A percentile compares a stretch with the other conserved stretches of the same genome.
phyloP scores from a whole-genome alignment of 2,329 filamentous ascomycete species.

The Beauveria sp. region DNA sequence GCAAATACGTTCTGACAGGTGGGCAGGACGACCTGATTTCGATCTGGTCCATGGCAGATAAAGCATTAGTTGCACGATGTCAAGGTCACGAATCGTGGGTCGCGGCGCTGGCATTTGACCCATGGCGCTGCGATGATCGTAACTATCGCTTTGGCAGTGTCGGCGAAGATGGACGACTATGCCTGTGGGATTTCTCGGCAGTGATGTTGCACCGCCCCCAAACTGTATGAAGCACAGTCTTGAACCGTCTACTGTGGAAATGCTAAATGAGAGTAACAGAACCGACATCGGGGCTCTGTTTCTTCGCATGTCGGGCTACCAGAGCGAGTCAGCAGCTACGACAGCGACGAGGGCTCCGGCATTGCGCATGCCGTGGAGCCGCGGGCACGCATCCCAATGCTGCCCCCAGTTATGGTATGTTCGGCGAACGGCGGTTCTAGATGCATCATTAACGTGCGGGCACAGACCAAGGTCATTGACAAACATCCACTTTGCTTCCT shows the following conservation, averaged over 20 bases:
- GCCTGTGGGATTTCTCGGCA: constrained; percentile 96
- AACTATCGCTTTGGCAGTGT: constrained; percentile 96
- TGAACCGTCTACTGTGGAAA: constrained; percentile 14
- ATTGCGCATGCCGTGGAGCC: constrained; percentile 77
- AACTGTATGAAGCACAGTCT: constrained; percentile 48
- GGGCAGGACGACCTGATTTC: constrained; percentile 94
- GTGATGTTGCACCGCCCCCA: constrained; percentile 93
- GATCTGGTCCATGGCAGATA: constrained; percentile 87
- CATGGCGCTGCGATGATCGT: constrained; percentile 91
- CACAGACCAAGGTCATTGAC: constrained; percentile 72
- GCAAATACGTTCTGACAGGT: constrained; percentile 89
- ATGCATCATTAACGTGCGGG: constrained; percentile 10
- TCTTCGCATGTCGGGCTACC: constrained; percentile 47
- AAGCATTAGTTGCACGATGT: constrained; percentile 79
- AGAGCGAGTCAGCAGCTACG: constrained; percentile 49
- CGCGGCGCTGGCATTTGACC: constrained; percentile 86
- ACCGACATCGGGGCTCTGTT: constrained; percentile 41
- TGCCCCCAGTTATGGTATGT: constrained; percentile 83
- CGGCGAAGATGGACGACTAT: constrained; percentile 82
- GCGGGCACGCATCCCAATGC: constrained; percentile 71
- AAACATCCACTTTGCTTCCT: constrained; percentile 83
- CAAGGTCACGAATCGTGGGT: constrained; percentile 97
- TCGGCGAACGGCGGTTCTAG: not conserved
- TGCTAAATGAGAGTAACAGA: constrained; percentile 2
- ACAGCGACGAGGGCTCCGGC: constrained; percentile 51